These are phyloP conservation scores for Cantharellus cinnabarinus DNA, from an alignment of 768 basidiomycete species.

Conservation along the genomic window DNA sequence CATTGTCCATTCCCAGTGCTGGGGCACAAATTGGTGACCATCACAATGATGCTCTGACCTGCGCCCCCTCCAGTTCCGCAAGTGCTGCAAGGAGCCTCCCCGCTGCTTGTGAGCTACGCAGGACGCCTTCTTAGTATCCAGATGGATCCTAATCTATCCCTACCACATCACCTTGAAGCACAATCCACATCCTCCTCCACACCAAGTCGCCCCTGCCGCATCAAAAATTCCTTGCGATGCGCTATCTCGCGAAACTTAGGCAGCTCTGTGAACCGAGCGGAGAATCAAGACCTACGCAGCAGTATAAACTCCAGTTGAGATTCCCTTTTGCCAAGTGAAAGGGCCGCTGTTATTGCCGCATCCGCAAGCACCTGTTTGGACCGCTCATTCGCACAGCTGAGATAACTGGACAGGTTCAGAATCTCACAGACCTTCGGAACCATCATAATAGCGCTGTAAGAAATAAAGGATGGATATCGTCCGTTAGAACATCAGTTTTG, in stretches of 20 bases:
- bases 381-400: neutral
- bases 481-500: neutral
- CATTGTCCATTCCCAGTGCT: constrained; percentile 2
- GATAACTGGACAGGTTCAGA: neutral
- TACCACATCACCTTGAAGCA: neutral
- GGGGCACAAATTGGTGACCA: constrained; percentile 1
- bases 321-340: neutral
- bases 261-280: neutral
- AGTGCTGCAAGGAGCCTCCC: neutral
- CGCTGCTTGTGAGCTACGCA: neutral
- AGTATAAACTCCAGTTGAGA: neutral
- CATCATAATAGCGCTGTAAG: neutral
- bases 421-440: neutral
- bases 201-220: neutral
- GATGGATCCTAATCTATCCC: neutral
- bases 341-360: neutral
- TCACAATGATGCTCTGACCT: constrained; percentile 1
- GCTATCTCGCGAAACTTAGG: neutral
- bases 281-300: neutral
- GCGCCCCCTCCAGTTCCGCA: neutral
- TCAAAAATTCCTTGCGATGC: neutral
- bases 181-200: neutral
- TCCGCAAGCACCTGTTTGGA: neutral
- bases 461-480: neutral
- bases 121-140: neutral